phyloP scores from a whole-genome alignment of 768 basidiomycete species.

The Baorangia bicolor region DNA sequence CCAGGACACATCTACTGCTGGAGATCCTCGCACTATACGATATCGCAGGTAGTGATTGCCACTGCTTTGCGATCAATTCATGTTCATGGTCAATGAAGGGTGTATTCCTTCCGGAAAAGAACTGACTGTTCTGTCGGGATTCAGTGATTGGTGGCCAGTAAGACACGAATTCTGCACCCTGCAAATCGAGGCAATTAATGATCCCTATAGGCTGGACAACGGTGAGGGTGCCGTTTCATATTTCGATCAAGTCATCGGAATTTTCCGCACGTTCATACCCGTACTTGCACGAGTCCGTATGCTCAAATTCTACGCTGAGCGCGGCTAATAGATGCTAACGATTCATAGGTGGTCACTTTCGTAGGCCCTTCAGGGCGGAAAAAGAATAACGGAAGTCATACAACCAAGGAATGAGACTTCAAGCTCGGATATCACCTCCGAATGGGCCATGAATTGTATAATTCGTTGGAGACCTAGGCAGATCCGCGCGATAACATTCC shows the following conservation, averaged over 20 bases:
- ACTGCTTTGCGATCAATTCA: conserved; percentile 8
- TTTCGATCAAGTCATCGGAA: conserved; percentile 47
- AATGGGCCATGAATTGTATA: conserved; percentile 26
- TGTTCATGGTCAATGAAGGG: conserved; percentile 25
- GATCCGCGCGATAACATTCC: conserved; percentile 25
- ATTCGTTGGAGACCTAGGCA: conserved; percentile 27
- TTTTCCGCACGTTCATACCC: conserved; percentile 30
- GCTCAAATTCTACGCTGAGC: not conserved
- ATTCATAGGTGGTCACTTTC: conserved; percentile 20
- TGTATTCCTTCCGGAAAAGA: conserved; percentile 38
- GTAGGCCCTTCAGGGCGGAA: conserved; percentile 36
- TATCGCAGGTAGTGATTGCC: conserved; percentile 32
- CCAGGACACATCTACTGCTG: conserved; percentile 36
- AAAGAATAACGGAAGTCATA: conserved; percentile 5
- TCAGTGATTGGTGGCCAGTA: conserved; percentile 43
- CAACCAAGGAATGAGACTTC: conserved; percentile 9
- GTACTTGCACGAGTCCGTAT: conserved; percentile 30
- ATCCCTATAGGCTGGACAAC: conserved; percentile 28
- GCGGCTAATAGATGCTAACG: not conserved
- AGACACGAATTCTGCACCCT: conserved; percentile 21
- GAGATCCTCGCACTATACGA: conserved; percentile 46
- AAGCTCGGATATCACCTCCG: conserved; percentile 20
- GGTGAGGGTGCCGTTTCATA: conserved; percentile 36
- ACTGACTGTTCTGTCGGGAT: conserved; percentile 34
- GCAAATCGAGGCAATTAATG: conserved; percentile 17